These are phyloP conservation scores for Suhomyces choctaworum DNA, from an alignment of 1,139 yeast genomes.

Conservation along the genomic window DNA sequence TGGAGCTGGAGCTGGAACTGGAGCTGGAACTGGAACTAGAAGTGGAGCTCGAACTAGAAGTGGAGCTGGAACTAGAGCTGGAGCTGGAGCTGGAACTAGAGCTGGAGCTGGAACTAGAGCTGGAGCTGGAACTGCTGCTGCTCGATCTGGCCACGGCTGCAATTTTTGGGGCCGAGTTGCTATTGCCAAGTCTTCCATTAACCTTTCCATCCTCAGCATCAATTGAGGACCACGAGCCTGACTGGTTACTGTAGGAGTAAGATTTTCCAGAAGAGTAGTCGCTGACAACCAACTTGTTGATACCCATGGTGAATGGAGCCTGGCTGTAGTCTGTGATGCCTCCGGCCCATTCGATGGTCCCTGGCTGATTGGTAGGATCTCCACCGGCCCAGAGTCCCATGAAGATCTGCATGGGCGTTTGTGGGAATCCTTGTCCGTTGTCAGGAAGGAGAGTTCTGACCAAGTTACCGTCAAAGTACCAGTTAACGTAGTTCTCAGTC, in stretches of 20 bases:
- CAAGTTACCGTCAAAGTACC: conserved; percentile 46
- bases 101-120: conserved; percentile 6
- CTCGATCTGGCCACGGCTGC: conserved; percentile 3
- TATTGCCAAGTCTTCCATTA: conserved; percentile 59
- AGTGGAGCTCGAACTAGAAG: conserved; percentile 3
- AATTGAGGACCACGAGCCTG: conserved; percentile 72
- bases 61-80: conserved; percentile 8
- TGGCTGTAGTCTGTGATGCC: conserved; percentile 32
- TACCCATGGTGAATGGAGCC: conserved; percentile 39
- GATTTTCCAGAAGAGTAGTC: conserved; percentile 41
- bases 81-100: conserved; percentile 5
- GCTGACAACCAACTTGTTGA: conserved; percentile 29
- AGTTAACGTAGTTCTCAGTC: conserved; percentile 35
- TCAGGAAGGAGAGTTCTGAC: conserved; percentile 41
- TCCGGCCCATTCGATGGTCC: conserved; percentile 46
- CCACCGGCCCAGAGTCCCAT: conserved; percentile 49
- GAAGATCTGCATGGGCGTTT: conserved; percentile 48
- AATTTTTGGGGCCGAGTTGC: conserved; percentile 24
- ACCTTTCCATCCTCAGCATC: conserved; percentile 62
- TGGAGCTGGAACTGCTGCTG: conserved; percentile 6
- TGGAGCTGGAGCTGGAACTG: conserved; percentile 4
- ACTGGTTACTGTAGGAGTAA: conserved; percentile 50
- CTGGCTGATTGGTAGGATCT: conserved; percentile 44
- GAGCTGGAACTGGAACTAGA: conserved; percentile 5
- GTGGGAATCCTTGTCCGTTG: conserved; percentile 49